These are phyloP conservation scores for Umbelopsis sp. DNA, from an alignment of 192 early-diverging fungal genomes.

Conservation along the genomic window DNA sequence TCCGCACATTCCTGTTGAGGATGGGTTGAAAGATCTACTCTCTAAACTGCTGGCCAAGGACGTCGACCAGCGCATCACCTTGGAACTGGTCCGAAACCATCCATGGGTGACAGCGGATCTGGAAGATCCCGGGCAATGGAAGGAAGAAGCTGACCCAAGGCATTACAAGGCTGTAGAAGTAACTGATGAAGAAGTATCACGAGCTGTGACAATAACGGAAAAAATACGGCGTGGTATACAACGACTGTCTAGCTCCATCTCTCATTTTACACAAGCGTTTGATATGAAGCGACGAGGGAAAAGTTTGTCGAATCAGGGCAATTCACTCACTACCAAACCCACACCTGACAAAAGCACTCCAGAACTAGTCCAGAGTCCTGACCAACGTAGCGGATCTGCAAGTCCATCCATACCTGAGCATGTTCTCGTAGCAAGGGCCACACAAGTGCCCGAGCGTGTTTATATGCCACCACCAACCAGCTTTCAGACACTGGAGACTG, in stretches of 20 bases:
- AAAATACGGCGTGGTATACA: conserved; percentile 19
- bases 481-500: no score
- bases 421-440: no score
- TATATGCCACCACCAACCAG: no score
- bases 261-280: conserved; percentile 16
- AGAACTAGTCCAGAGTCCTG: no score
- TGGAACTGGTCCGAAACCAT: conserved; percentile 91
- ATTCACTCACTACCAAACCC: neutral
- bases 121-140: conserved; percentile 69
- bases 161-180: conserved; percentile 71
- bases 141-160: conserved; percentile 75
- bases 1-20: conserved; percentile 44
- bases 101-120: conserved; percentile 85
- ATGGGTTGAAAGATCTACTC: conserved; percentile 74
- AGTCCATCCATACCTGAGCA: no score
- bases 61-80: conserved; percentile 76
- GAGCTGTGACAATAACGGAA: conserved; percentile 70
- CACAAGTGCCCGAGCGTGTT: no score
- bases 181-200: conserved; percentile 86
- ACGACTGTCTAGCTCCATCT: conserved; percentile 7
- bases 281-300: conserved; percentile 18
- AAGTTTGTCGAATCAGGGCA: neutral
- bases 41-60: conserved; percentile 83
- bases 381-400: no score
- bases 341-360: neutral